phyloP scores from a whole-genome alignment of 2,329 filamentous ascomycete genomes.

The Alternaria sp. region DNA sequence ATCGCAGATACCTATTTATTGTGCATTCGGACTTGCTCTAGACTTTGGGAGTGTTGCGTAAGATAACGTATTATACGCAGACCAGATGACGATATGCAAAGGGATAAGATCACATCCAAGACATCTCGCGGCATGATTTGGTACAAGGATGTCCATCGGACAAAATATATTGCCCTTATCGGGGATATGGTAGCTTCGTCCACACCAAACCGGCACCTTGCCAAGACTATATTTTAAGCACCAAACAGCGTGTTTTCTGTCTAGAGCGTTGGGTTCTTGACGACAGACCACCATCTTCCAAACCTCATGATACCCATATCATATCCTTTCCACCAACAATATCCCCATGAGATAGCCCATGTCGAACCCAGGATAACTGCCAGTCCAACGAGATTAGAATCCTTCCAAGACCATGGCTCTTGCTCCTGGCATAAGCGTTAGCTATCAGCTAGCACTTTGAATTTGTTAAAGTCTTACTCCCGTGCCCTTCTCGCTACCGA shows the following conservation, averaged over 20 bases:
- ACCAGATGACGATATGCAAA: not conserved
- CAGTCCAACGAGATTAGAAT: conserved; percentile 35
- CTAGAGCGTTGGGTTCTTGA: conserved; percentile 7
- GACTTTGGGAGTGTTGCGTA: not conserved
- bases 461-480: conserved; percentile 17
- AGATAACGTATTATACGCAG: not conserved
- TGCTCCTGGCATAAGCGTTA: conserved; percentile 23
- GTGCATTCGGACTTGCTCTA: not conserved
- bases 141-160: not conserved
- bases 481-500: not conserved
- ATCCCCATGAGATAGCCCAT: conserved; percentile 30
- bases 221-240: not conserved
- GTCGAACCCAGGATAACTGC: conserved; percentile 32
- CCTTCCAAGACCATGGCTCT: conserved; percentile 37
- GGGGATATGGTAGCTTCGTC: not conserved
- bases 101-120: not conserved
- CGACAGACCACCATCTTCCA: conserved; percentile 27
- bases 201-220: not conserved
- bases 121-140: not conserved
- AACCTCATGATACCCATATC: conserved; percentile 34
- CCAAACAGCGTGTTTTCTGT: not conserved
- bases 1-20: not conserved
- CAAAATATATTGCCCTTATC: not conserved
- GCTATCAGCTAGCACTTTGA: not conserved
- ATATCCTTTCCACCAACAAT: conserved; percentile 36